phyloP scores from a whole-genome alignment of 192 early-diverging fungal species.

The Coemansia sp. region DNA sequence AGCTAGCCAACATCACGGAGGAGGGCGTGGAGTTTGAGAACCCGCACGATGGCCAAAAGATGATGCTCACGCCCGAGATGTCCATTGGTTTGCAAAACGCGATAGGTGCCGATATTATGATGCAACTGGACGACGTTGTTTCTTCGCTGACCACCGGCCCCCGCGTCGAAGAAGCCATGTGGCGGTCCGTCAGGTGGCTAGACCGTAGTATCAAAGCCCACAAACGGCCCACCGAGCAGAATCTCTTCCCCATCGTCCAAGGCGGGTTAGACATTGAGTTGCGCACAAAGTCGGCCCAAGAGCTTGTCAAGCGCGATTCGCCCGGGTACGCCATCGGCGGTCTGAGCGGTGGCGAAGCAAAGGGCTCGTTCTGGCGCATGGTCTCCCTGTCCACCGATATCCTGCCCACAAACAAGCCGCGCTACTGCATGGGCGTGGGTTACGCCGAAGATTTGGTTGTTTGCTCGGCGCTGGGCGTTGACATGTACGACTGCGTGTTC shows the following conservation, averaged over 20 bases:
- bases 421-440: conserved; percentile 93
- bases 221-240: conserved; percentile 69
- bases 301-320: conserved; percentile 78
- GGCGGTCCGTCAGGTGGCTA: conserved; percentile 85
- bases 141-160: conserved; percentile 79
- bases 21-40: conserved; percentile 85
- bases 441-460: conserved; percentile 85
- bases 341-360: conserved; percentile 84
- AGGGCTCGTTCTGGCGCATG: conserved; percentile 85
- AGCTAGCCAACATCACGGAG: conserved; percentile 82
- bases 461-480: conserved; percentile 83
- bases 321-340: conserved; percentile 89
- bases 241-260: conserved; percentile 89
- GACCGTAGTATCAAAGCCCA: conserved; percentile 83
- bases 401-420: conserved; percentile 79
- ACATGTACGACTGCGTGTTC: conserved; percentile 93
- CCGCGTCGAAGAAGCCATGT: conserved; percentile 89
- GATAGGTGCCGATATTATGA: conserved; percentile 89
- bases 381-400: conserved; percentile 79
- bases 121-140: conserved; percentile 91
- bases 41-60: conserved; percentile 79
- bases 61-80: conserved; percentile 85
- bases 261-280: conserved; percentile 75
- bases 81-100: conserved; percentile 86
- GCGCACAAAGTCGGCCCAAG: conserved; percentile 74